Evolutionary conservation across 495 filamentous ascomycete species (phyloP), one percentile per base, ranked within the genome.

Genomic region (Oidiodendron maius): DNA sequence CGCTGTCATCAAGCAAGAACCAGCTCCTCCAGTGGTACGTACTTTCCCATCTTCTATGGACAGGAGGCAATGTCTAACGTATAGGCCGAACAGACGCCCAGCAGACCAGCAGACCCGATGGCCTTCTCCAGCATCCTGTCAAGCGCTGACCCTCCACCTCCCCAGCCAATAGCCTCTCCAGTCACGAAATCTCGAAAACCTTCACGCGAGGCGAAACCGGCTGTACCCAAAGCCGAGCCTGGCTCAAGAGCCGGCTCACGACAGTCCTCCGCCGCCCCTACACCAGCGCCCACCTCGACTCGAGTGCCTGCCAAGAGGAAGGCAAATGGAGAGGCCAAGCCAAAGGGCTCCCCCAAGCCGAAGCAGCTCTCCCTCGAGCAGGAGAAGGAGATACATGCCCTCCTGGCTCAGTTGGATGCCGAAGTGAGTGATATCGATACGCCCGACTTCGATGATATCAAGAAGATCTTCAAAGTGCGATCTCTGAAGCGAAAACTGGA

Each of bases 101-200:
- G 51, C 32, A 72, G 80, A 45, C 78, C 85, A 53, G 77, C 83
- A 43, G 79, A 91, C 65, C 85, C 89, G 12, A 95, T 95, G 89
- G 88, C 87, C 2, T 89, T 95, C 55, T 89, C 87, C 25, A 93
- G 86, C 61, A 94, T 95, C 46, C 77, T 95, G 28, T 90, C 88
- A 1, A 83, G 75, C 50, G 77, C 85, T 59, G 86, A 88, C 37
- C 67, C 70, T 37, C 54, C 63, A 20, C 60, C 67, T 21, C 35
- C 57, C 57, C 45, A 63, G 50, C 49, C 59, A 21, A 22, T 53
- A 13, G 26, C 52, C 18, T 23, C 56, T 15, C 21, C 52, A 26
- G 17, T 50, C 10, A 12, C 46, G 18, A 56, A 57, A 28, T 30
- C 44, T 30, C 46, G 54, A 48, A 61, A 61, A 35, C 17, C 44